Percentiles rank a stretch among this genome's conserved stretches.
phyloP scores from a whole-genome alignment of 805 yeast species.

The Kluyveromyces aestuarii region DNA sequence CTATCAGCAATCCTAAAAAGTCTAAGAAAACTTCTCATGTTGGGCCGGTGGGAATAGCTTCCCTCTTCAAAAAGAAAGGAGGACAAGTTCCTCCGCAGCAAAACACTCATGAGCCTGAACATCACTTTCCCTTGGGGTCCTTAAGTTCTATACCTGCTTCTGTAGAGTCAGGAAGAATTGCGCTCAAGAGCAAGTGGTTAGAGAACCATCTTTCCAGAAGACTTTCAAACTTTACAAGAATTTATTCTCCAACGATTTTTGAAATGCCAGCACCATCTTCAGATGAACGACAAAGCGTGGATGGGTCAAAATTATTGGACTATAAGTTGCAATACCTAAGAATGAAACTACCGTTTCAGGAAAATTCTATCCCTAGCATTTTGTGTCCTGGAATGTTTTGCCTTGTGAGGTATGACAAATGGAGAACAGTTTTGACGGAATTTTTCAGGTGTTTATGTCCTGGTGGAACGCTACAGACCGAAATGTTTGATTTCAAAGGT shows the following conservation, averaged over 20 bases:
- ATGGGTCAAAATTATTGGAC: slow-evolving; percentile 7
- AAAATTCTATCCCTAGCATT: slow-evolving; percentile 19
- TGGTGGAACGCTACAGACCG: slow-evolving; percentile 23
- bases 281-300: slow-evolving; percentile 4
- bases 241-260: slow-evolving; percentile 11
- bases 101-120: background rate
- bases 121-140: background rate
- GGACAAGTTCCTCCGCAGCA: background rate
- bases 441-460: slow-evolving; percentile 20
- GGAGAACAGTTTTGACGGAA: slow-evolving; percentile 22
- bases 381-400: slow-evolving; percentile 24
- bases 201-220: slow-evolving; percentile 17
- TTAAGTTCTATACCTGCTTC: background rate
- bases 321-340: slow-evolving; percentile 17
- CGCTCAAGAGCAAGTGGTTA: slow-evolving; percentile 18
- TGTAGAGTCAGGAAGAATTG: background rate
- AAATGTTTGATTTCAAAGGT: slow-evolving; percentile 14
- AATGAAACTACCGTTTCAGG: slow-evolving; percentile 19
- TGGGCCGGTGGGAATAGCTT: slow-evolving; percentile 18
- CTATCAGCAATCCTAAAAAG: slow-evolving; percentile 3
- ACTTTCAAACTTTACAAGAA: slow-evolving; percentile 18
- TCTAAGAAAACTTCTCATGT: slow-evolving; percentile 8
- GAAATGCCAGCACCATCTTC: slow-evolving; percentile 4
- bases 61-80: slow-evolving; percentile 19
- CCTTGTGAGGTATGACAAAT: slow-evolving; percentile 16